These are phyloP conservation scores for Tulasnella sp. DNA, from an alignment of 768 basidiomycete genomes.

Conservation along the genomic window DNA sequence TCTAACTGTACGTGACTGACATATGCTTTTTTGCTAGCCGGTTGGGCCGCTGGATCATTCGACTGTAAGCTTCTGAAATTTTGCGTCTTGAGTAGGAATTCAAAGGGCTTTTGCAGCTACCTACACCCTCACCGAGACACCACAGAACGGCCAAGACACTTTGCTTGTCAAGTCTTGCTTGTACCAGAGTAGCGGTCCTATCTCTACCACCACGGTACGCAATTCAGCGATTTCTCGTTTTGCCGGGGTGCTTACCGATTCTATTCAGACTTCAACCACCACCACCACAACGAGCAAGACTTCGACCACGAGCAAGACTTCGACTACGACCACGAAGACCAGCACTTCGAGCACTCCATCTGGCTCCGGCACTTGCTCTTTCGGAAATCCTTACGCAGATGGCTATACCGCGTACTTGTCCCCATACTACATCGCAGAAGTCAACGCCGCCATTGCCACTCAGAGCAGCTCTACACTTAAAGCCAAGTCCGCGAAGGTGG, in stretches of 20 bases:
- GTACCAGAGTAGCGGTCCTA: slow-evolving; percentile 14
- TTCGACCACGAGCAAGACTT: slow-evolving; percentile 35
- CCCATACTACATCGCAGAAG: slow-evolving; percentile 61
- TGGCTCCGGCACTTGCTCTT: not conserved
- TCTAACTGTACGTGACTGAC: not conserved
- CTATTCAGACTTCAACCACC: not conserved
- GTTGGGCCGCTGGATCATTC: slow-evolving; percentile 32
- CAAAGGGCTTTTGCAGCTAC: not conserved
- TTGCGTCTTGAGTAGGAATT: not conserved
- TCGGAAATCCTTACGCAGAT: slow-evolving; percentile 56
- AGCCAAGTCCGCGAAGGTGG: slow-evolving; percentile 57
- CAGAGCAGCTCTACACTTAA: slow-evolving; percentile 56
- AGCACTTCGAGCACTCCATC: slow-evolving; percentile 35
- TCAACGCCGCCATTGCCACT: slow-evolving; percentile 52
- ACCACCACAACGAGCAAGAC: not conserved
- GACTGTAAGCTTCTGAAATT: slow-evolving; percentile 1
- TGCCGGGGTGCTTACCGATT: not conserved
- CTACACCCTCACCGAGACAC: slow-evolving; percentile 32
- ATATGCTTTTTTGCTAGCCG: not conserved
- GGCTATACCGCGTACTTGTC: slow-evolving; percentile 58
- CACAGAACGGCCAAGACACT: slow-evolving; percentile 15
- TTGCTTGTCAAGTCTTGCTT: slow-evolving; percentile 29
- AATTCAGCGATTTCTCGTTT: not conserved
- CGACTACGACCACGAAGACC: slow-evolving; percentile 38
- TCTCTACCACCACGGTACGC: not conserved